These are phyloP conservation scores for Pseudotsuga menziesii DNA, from an alignment of 75 land plant species.

Conservation along the genomic window DNA sequence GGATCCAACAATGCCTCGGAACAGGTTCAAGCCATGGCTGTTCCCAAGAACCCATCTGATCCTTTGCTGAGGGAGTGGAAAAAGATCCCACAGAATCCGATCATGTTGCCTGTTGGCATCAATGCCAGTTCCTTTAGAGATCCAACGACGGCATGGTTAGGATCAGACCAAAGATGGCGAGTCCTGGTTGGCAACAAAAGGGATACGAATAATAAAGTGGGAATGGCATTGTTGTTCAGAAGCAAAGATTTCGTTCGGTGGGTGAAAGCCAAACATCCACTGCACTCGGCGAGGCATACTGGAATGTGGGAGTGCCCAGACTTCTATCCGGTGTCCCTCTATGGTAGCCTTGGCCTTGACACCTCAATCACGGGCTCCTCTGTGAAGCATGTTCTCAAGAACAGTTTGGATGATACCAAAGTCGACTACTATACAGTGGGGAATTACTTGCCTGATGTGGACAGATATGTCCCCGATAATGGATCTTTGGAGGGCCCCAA, in stretches of 20 bases:
- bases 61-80: constrained; percentile 35
- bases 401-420: constrained; percentile 33
- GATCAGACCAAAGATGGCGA: constrained; percentile 31
- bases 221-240: constrained; percentile 33
- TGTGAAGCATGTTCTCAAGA: constrained; percentile 68
- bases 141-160: constrained; percentile 47
- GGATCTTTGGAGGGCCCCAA: constrained; percentile 22
- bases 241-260: constrained; percentile 49
- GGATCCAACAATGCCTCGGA: constrained; percentile 20
- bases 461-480: constrained; percentile 8
- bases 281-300: constrained; percentile 26
- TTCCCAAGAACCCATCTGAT: constrained; percentile 26
- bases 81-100: constrained; percentile 32
- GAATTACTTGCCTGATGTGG: neutral
- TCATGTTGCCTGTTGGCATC: constrained; percentile 18
- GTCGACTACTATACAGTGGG: constrained; percentile 43
- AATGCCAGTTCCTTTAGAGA: constrained; percentile 28
- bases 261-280: constrained; percentile 26
- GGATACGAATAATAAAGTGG: constrained; percentile 2
- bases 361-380: constrained; percentile 24
- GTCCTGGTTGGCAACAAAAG: constrained; percentile 21
- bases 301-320: constrained; percentile 92
- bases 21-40: constrained; percentile 28
- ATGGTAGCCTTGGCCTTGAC: constrained; percentile 25
- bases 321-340: constrained; percentile 52